A percentile compares a stretch with the other conserved stretches of the same genome.
phyloP scores from a whole-genome alignment of 2,329 filamentous ascomycete genomes.

The Fusarium fracticaudum region DNA sequence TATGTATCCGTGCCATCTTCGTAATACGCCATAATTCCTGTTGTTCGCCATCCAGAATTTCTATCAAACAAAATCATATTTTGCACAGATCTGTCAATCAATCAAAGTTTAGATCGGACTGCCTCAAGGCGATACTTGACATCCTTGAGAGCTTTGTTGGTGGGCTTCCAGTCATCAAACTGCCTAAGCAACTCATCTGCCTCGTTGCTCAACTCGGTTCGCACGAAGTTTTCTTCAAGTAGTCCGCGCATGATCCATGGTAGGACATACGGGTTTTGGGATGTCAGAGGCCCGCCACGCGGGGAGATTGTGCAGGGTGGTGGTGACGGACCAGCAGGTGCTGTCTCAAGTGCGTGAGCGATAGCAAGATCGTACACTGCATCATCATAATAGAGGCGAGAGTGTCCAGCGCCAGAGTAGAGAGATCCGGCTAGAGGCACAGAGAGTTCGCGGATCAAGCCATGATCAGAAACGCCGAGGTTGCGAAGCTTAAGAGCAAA shows the following conservation, averaged over 20 bases:
- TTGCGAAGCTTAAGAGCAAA: slow-evolving; percentile 95
- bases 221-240: slow-evolving; percentile 90
- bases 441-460: slow-evolving; percentile 89
- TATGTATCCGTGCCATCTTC: slow-evolving; percentile 13
- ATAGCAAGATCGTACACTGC: slow-evolving; percentile 85
- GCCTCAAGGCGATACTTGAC: slow-evolving; percentile 95
- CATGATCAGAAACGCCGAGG: slow-evolving; percentile 90
- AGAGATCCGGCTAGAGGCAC: slow-evolving; percentile 88
- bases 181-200: slow-evolving; percentile 81
- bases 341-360: slow-evolving; percentile 78
- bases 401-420: slow-evolving; percentile 93
- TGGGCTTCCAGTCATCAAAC: slow-evolving; percentile 94
- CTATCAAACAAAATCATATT: neutral
- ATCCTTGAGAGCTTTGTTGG: slow-evolving; percentile 90
- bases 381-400: slow-evolving; percentile 88
- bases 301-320: slow-evolving; percentile 40
- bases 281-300: slow-evolving; percentile 50
- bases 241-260: slow-evolving; percentile 96
- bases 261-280: slow-evolving; percentile 86
- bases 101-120: slow-evolving; percentile 81
- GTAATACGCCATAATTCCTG: neutral
- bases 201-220: slow-evolving; percentile 80
- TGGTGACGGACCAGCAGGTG: slow-evolving; percentile 56
- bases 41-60: neutral
- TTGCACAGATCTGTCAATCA: neutral